These are phyloP conservation scores for Magnaporthiopsis incrustans DNA, from an alignment of 2,329 filamentous ascomycete genomes.

Conservation along the genomic window DNA sequence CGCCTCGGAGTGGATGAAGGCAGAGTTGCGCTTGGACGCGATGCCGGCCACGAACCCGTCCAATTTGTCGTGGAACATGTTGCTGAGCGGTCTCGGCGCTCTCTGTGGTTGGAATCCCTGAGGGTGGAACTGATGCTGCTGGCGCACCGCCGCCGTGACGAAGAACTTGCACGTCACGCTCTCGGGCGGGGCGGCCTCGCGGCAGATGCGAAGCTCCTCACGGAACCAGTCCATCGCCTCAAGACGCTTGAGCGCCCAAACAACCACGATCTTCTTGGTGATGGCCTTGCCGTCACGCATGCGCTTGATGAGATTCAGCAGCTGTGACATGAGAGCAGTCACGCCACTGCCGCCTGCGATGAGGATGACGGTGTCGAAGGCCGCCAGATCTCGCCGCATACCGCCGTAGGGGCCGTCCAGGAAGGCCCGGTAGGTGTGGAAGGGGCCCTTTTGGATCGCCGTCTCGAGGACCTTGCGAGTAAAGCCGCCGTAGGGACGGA, in stretches of 20 bases:
- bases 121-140: slow-evolving; percentile 15
- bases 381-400: slow-evolving; percentile 81
- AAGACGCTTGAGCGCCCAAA: slow-evolving; percentile 88
- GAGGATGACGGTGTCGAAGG: slow-evolving; percentile 88
- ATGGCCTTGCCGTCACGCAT: slow-evolving; percentile 94
- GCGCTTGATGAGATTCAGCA: slow-evolving; percentile 89
- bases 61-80: slow-evolving; percentile 74
- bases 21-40: slow-evolving; percentile 78
- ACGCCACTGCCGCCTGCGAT: slow-evolving; percentile 93
- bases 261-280: slow-evolving; percentile 79
- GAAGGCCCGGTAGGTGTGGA: slow-evolving; percentile 87
- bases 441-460: slow-evolving; percentile 76
- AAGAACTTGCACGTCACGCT: slow-evolving; percentile 92
- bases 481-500: slow-evolving; percentile 86
- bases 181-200: slow-evolving; percentile 80
- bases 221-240: slow-evolving; percentile 98
- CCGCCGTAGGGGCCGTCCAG: slow-evolving; percentile 92
- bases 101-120: slow-evolving; percentile 26
- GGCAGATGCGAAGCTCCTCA: slow-evolving; percentile 85
- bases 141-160: slow-evolving; percentile 69
- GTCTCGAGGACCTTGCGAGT: slow-evolving; percentile 78
- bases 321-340: slow-evolving; percentile 84
- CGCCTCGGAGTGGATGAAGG: slow-evolving; percentile 73
- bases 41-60: slow-evolving; percentile 84
- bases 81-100: slow-evolving; percentile 59